Evolutionary conservation across 2,329 filamentous ascomycete genomes (phyloP), one percentile per base, ranked within the genome.

Genomic region (Fusarium duplospermum): DNA sequence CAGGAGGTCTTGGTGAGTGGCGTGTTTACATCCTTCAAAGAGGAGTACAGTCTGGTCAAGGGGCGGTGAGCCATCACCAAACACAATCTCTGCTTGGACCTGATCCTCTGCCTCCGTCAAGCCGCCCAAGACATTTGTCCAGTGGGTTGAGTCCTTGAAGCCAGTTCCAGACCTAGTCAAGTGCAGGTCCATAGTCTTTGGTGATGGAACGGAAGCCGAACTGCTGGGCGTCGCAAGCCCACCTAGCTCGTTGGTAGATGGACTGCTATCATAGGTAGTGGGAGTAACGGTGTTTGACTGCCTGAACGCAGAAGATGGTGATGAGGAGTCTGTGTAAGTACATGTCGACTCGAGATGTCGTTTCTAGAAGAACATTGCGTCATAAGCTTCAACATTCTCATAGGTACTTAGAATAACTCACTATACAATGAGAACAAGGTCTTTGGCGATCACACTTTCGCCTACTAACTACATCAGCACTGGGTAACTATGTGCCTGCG

Each of bases 351-450:
- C 45, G 2, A 27, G 9, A 5, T 29, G 45, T 7, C 45, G 45
- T 50, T 50, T 50, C 45, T 50, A 1, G 1, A 11, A 6, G 16
- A n/a, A 5, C 3, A 6, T 50, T 20, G 8, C 22, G 3, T 3
- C 16, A 18, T 50, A n/a, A 50, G 45, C 22, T 4, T 50, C 14
- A 4, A 18, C 11, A 18, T n/a, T 24, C 45, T 11, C 16, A n/a
- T n/a, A n/a, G 1, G 6, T 5, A 1, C 3, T 18, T 11, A 3
- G 2, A 4, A n/a, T 18, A n/a, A n/a, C 45, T n/a, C 6, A 50
- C 45, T 27, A 50, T 29, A 27, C 45, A 50, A 27, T 50, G 24
- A 18, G 45, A 50, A 6, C 45, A 50, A 29, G 24, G 45, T 9
- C 2, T 29, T 27, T 50, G 16, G 16, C 45, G 45, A 6, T 50